A percentile compares a stretch with the other conserved stretches of the same genome.
Evolutionary conservation across 2,329 filamentous ascomycete species (phyloP).

Genomic region (Fusarium agapanthi): DNA sequence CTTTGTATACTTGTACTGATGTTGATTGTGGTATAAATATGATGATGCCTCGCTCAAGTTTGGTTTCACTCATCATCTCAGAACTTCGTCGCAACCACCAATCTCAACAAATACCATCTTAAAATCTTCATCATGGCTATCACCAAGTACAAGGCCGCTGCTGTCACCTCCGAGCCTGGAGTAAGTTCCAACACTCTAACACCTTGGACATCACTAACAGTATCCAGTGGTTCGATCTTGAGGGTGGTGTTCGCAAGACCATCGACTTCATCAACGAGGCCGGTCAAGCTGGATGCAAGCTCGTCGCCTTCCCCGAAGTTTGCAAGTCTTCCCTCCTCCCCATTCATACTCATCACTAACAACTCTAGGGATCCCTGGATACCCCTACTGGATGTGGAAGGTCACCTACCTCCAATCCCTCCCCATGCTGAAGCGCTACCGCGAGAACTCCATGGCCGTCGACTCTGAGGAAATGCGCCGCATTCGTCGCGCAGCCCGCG

Average conservation of each 20-base stretch:
- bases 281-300: slow-evolving; percentile 59
- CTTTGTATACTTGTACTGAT: background rate
- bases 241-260: slow-evolving; percentile 63
- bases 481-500: slow-evolving; percentile 52
- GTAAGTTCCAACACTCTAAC: background rate
- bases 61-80: background rate
- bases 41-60: background rate
- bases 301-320: slow-evolving; percentile 64
- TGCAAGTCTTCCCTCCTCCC: slow-evolving; percentile 35
- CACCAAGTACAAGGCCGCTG: slow-evolving; percentile 39
- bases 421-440: slow-evolving; percentile 46
- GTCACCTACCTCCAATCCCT: slow-evolving; percentile 45
- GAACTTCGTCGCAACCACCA: background rate
- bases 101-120: background rate
- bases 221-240: slow-evolving; percentile 63
- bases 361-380: slow-evolving; percentile 57
- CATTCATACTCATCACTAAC: accelerated
- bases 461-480: slow-evolving; percentile 55
- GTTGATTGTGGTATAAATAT: background rate
- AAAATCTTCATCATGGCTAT: slow-evolving; percentile 24
- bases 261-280: slow-evolving; percentile 65
- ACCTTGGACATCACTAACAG: background rate
- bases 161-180: slow-evolving; percentile 36
- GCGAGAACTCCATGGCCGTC: slow-evolving; percentile 50
- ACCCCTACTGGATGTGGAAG: slow-evolving; percentile 55